phyloP scores from a whole-genome alignment of 768 basidiomycete genomes.

The Cystobasidium tubakii region DNA sequence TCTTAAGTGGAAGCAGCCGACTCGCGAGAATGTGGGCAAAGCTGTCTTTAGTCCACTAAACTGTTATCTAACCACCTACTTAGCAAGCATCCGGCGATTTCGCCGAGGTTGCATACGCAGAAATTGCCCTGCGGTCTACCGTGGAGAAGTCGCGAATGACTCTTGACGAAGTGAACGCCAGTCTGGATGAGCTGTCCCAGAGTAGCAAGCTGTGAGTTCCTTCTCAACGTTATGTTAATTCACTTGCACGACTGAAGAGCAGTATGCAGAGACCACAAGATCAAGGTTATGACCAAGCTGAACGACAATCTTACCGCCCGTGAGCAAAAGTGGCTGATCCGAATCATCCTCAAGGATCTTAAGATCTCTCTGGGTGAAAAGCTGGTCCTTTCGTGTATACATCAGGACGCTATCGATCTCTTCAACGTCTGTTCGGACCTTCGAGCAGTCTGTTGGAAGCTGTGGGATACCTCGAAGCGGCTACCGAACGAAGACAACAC shows the following conservation, averaged over 20 bases:
- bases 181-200: slow-evolving; percentile 70
- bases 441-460: slow-evolving; percentile 82
- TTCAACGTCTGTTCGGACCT: slow-evolving; percentile 96
- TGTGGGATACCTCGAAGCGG: slow-evolving; percentile 68
- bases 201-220: slow-evolving; percentile 66
- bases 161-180: slow-evolving; percentile 73
- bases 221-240: no score
- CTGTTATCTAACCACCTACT: not conserved
- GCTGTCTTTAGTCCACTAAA: slow-evolving; percentile 17
- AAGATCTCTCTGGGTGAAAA: slow-evolving; percentile 88
- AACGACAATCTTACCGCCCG: slow-evolving; percentile 63
- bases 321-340: slow-evolving; percentile 92
- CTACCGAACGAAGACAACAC: slow-evolving; percentile 59
- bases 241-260: no score
- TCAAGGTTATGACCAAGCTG: slow-evolving; percentile 67
- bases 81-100: slow-evolving; percentile 61
- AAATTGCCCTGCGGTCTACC: slow-evolving; percentile 75
- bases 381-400: slow-evolving; percentile 81
- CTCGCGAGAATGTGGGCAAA: slow-evolving; percentile 37
- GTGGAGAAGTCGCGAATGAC: slow-evolving; percentile 60
- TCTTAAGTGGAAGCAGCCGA: slow-evolving; percentile 66
- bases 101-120: slow-evolving; percentile 75
- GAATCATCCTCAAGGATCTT: slow-evolving; percentile 93
- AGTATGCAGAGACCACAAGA: slow-evolving; percentile 67
- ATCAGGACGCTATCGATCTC: slow-evolving; percentile 85